Evolutionary conservation across 345 rosid species (phyloP).

Genomic region (Theobroma cacao): DNA sequence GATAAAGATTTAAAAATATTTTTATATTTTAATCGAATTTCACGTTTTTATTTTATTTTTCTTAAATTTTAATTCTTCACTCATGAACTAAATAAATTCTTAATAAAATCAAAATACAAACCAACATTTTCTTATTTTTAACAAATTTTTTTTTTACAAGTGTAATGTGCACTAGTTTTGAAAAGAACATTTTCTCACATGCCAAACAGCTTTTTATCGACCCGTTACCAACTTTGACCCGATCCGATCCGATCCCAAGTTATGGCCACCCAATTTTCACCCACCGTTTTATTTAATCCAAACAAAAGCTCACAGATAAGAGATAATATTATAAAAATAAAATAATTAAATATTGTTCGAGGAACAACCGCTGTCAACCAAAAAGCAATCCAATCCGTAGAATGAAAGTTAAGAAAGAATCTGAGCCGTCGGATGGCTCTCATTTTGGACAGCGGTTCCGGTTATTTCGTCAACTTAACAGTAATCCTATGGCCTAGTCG

Average conservation of each 20-base stretch:
- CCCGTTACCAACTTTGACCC: too few relatives aligned
- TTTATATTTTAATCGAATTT: too few relatives aligned
- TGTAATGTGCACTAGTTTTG: neutral
- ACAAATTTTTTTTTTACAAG: too few relatives aligned
- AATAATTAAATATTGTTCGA: neutral
- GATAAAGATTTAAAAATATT: too few relatives aligned
- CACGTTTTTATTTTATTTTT: too few relatives aligned
- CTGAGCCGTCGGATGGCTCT: conserved; percentile 28
- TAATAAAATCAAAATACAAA: too few relatives aligned
- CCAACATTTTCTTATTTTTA: too few relatives aligned
- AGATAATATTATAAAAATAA: neutral
- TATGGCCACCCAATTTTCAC: neutral
- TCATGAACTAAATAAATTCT: too few relatives aligned
- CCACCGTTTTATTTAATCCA: neutral
- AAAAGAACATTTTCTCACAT: neutral
- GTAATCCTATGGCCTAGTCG: conserved; percentile 29
- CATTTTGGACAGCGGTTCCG: conserved; percentile 51
- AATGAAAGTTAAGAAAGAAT: conserved; percentile 11
- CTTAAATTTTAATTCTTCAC: too few relatives aligned
- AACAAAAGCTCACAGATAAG: neutral
- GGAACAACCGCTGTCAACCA: conserved; percentile 29
- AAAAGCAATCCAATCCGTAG: conserved; percentile 19
- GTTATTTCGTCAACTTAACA: conserved; percentile 32
- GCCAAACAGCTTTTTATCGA: neutral
- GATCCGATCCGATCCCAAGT: neutral